phyloP scores from a whole-genome alignment of 192 early-diverging fungal species.

The Glomus cerebriforme region DNA sequence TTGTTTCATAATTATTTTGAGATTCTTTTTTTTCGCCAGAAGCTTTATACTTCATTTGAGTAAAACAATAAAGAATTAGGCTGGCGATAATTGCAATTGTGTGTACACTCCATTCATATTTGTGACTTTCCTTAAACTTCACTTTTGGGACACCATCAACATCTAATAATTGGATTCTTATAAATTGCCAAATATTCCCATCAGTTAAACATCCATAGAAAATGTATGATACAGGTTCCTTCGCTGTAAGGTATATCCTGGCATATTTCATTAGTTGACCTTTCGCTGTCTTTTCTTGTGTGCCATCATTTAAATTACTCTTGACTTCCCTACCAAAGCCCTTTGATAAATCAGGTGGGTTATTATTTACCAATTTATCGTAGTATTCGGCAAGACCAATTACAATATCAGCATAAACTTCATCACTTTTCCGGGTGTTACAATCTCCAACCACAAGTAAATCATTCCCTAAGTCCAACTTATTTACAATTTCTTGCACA shows the following conservation, averaged over 20 bases:
- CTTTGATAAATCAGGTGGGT: not conserved
- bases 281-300: constrained; percentile 18
- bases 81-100: not conserved
- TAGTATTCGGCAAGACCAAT: no score
- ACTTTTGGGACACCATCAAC: not conserved
- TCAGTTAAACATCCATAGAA: constrained; percentile 26
- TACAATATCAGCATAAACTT: no score
- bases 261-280: constrained; percentile 25
- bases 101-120: not conserved
- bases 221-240: not conserved
- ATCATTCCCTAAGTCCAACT: no score
- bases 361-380: no score
- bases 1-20: constrained; percentile 17
- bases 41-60: no score
- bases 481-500: no score
- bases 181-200: constrained; percentile 22
- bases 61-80: not conserved
- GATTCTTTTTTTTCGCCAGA: constrained; percentile 27
- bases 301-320: not conserved
- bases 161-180: constrained; percentile 13
- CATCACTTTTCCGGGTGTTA: no score
- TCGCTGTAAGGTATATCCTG: constrained; percentile 18
- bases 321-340: constrained; percentile 15
- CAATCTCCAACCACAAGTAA: no score
- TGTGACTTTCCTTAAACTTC: constrained; percentile 12